These are phyloP conservation scores for Tolypocladium tundrense DNA, from an alignment of 2,329 filamentous ascomycete genomes.

Conservation along the genomic window DNA sequence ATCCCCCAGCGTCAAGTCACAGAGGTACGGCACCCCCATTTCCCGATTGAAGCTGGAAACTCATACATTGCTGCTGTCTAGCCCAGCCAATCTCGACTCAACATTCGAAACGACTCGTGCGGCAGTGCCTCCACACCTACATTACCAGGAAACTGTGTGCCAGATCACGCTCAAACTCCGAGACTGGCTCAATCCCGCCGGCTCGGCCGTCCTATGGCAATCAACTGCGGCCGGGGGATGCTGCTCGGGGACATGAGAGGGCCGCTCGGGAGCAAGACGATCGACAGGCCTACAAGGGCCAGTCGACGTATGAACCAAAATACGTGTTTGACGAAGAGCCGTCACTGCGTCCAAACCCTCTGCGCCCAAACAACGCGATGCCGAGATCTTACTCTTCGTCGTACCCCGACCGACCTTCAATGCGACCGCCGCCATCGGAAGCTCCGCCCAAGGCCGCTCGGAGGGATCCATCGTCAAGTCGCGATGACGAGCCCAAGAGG, in stretches of 20 bases:
- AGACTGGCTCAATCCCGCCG: conserved; percentile 1
- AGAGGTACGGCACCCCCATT: conserved; percentile 3
- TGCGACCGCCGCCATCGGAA: conserved; percentile 8
- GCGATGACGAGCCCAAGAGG: conserved; percentile 33
- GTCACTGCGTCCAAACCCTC: conserved; percentile 22
- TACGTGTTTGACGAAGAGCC: conserved; percentile 28
- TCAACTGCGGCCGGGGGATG: conserved; percentile 2
- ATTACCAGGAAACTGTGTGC: conserved; percentile 15
- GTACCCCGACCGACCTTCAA: conserved; percentile 26
- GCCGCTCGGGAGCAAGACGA: neutral
- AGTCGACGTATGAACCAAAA: conserved; percentile 4
- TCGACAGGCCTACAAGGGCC: neutral
- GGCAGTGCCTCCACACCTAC: conserved; percentile 22
- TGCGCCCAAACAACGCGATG: conserved; percentile 10
- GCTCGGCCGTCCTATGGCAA: conserved; percentile 4
- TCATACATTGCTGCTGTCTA: conserved; percentile 3
- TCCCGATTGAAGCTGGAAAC: neutral
- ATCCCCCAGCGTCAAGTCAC: neutral
- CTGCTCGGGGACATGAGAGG: neutral
- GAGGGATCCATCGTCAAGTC: conserved; percentile 8
- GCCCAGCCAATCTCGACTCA: conserved; percentile 21
- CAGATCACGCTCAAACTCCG: conserved; percentile 1
- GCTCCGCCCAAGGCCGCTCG: conserved; percentile 7
- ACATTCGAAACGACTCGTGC: conserved; percentile 21
- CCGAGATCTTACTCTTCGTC: conserved; percentile 34